Evolutionary conservation across 768 basidiomycete species (phyloP), one percentile per base, ranked within the genome.

Genomic region (Chalciporus sphaerocephalus): DNA sequence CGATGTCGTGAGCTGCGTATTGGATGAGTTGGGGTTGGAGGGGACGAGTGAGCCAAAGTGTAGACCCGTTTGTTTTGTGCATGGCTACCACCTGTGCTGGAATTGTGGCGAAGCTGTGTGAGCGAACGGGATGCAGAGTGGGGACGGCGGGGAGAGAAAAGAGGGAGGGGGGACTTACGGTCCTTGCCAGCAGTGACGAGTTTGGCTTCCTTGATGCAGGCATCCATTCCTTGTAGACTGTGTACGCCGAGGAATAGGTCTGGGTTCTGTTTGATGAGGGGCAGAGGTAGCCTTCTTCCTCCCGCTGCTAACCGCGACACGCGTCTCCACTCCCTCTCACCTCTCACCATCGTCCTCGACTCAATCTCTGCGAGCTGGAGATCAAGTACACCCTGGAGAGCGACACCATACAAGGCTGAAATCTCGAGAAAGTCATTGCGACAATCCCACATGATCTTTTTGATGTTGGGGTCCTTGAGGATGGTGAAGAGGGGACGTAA

Each of bases 371-470:
- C 73, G 12, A 74, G 57, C 46, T 73, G 72, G 22, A 74, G 59
- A 47, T 74, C 73, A 10, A 74, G 47, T 9, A 74, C 61, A 12
- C 61, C 59, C 9, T 55, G 50, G 18, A 74, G 49, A 0, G 38
- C 21, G 18, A 69, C 54, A 2, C 60, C 58, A 24, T 67, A 68
- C 1, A 50, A 38, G 15, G 58, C 41, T 8, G 22, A 50, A 3
- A 74, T 56, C 47, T 73, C 72, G 25, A 65, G 53, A 53, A 56
- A 70, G 52, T 74, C 73, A 54, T 65, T 66, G 2, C 72, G 61
- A 10, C 71, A 71, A 50, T 74, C 73, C 65, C 68, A 74, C 49
- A 70, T 66, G 48, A 74, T 50, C 52, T 73, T 74, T 23, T 59
- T 56, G 27, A 70, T 50, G 2, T 37, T 24, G 11, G 57, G 52